phyloP scores from a whole-genome alignment of 371 early-diverging fungal genomes.

The Furculomyces boomerangus region DNA sequence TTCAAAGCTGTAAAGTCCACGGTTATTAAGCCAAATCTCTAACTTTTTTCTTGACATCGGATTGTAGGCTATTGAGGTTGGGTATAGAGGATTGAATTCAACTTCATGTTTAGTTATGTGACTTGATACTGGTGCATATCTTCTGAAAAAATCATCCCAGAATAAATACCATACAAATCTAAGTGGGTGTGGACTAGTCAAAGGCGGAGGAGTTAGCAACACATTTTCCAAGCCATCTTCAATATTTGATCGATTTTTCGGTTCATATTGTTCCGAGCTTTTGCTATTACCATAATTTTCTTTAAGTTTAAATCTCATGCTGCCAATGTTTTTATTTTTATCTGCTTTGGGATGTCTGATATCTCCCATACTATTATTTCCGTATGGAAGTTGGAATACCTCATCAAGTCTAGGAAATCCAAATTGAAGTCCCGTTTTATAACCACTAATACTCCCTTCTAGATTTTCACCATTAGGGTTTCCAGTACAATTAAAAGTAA shows the following conservation, averaged over 20 bases:
- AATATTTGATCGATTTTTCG: constrained; percentile 1
- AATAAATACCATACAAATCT: constrained; percentile 34
- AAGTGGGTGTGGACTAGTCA: constrained; percentile 17
- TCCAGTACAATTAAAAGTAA: too few relatives aligned
- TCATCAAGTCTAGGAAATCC: background rate
- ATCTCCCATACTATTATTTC: background rate
- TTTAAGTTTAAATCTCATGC: too few relatives aligned
- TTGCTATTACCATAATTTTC: background rate
- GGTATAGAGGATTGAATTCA: constrained; percentile 36
- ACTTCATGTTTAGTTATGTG: constrained; percentile 20
- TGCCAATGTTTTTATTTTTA: background rate
- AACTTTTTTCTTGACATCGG: constrained; percentile 31
- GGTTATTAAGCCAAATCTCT: constrained; percentile 28
- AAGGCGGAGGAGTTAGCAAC: constrained; percentile 14
- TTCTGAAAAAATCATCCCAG: constrained; percentile 40
- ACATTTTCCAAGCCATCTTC: too few relatives aligned
- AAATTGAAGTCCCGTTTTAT: background rate
- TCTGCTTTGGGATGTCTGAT: background rate
- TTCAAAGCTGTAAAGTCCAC: constrained; percentile 20
- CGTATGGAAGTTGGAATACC: background rate
- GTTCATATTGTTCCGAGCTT: background rate
- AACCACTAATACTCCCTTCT: background rate
- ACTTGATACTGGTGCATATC: constrained; percentile 25
- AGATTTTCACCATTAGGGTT: too few relatives aligned
- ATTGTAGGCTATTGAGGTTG: constrained; percentile 30